Evolutionary conservation across 345 rosid genomes (phyloP), one percentile per base, ranked within the genome.

Genomic region (Isatis tinctoria): DNA sequence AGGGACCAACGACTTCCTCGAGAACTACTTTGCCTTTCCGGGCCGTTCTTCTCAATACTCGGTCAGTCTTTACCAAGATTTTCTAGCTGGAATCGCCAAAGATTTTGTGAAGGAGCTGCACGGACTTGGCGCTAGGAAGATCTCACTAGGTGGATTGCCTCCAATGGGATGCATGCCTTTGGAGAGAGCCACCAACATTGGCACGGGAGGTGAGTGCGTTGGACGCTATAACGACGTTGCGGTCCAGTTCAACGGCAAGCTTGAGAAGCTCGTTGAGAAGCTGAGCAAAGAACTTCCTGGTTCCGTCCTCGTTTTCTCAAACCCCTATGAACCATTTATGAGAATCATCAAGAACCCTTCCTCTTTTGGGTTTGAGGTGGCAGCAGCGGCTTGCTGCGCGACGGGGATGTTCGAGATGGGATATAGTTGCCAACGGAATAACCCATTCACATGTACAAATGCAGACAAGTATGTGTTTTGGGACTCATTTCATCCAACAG

Each of bases 361-460:
- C 2, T 49, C 47, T 20, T 85, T 80, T 79, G 96, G 96, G 48
- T 77, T 90, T 39, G 86, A 86, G 48, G 84, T 73, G 7, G 75
- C 87, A 0, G 60, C 43, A 1, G 57, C 81, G 28, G 93, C 87
- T 22, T 90, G 96, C 12, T 90, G 96, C 18, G 93, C 91, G 0
- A 82, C 90, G 0, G 96, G 96, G 12, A 84, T 85, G 93, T 90
- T 77, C 54, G 96, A 90, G 82, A 86, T 90, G 96, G 93, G 93
- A 0, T 90, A 88, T 64, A 79, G 87, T 20, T 90, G 96, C 56
- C 74, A 73, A 17, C 75, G 82, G 24, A 64, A 58, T 2, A 74
- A 54, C 24, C 78, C 78, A 0, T 85, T 82, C 39, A 80, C 96
- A 33, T 90, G 93, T 81, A 17, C 74, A 0, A 60, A 88, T 11